A percentile compares a stretch with the other conserved stretches of the same genome.
These are phyloP conservation scores for Salix udensis DNA, from an alignment of 345 rosid species.

Conservation along the genomic window DNA sequence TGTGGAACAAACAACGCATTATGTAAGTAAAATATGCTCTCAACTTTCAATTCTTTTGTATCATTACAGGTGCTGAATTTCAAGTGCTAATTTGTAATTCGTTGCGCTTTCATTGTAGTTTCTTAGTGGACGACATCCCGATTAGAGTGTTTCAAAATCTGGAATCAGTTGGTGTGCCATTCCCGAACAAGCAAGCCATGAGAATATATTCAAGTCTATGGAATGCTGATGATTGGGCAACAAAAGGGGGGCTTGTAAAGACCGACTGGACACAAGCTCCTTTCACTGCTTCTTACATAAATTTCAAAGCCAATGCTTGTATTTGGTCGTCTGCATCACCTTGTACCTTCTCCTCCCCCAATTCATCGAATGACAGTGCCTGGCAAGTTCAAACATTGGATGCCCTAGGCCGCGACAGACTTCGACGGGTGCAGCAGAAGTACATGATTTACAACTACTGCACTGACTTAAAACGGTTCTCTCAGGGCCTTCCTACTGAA, in stretches of 20 bases:
- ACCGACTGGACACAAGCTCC: slow-evolving; percentile 16
- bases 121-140: slow-evolving; percentile 13
- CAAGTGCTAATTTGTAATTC: neutral
- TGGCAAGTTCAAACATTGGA: slow-evolving; percentile 8
- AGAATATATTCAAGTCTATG: slow-evolving; percentile 6
- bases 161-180: slow-evolving; percentile 2
- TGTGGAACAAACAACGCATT: slow-evolving; percentile 6
- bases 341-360: neutral
- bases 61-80: neutral
- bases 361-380: neutral
- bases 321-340: neutral
- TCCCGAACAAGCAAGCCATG: slow-evolving; percentile 15
- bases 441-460: slow-evolving; percentile 16
- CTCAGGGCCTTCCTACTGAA: slow-evolving; percentile 5
- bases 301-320: slow-evolving; percentile 4
- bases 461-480: slow-evolving; percentile 2
- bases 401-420: slow-evolving; percentile 2
- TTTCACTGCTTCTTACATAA: slow-evolving; percentile 1
- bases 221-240: slow-evolving; percentile 18
- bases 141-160: slow-evolving; percentile 12
- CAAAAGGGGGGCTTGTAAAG: slow-evolving; percentile 12
- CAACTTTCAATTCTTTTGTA: neutral
- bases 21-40: neutral
- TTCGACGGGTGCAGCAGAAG: slow-evolving; percentile 10
- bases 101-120: neutral